Evolutionary conservation across 1,139 yeast species (phyloP).

Genomic region (Yarrowia galli): DNA sequence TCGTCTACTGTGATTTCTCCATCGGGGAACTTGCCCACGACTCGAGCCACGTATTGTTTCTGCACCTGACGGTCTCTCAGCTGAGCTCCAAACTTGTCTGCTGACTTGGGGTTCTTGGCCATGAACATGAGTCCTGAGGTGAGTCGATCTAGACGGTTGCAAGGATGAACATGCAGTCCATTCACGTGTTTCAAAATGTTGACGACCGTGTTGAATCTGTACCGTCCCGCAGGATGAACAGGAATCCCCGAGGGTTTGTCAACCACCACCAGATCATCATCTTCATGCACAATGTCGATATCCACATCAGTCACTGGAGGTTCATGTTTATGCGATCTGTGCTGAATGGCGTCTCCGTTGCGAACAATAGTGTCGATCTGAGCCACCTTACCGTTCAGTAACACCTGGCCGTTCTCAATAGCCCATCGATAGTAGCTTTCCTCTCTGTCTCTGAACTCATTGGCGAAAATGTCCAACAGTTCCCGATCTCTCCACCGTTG

Average conservation of each 20-base stretch:
- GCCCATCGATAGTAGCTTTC: conserved; percentile 68
- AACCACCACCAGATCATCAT: conserved; percentile 80
- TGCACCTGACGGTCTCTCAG: conserved; percentile 76
- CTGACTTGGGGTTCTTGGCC: conserved; percentile 82
- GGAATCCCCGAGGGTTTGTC: conserved; percentile 97
- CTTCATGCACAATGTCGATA: conserved; percentile 77
- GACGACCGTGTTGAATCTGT: conserved; percentile 85
- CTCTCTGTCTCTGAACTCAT: conserved; percentile 85
- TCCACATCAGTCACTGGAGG: conserved; percentile 82
- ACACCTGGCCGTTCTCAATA: conserved; percentile 75
- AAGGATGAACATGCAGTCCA: conserved; percentile 76
- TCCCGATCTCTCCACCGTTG: conserved; percentile 87
- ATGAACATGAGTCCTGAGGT: conserved; percentile 96
- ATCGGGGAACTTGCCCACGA: conserved; percentile 80
- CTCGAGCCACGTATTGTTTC: conserved; percentile 88
- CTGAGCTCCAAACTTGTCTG: conserved; percentile 77
- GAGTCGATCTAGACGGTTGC: conserved; percentile 87
- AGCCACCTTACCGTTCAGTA: conserved; percentile 71
- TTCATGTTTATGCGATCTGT: conserved; percentile 86
- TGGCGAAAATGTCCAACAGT: conserved; percentile 76
- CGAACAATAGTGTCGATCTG: conserved; percentile 67
- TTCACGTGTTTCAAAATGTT: conserved; percentile 75
- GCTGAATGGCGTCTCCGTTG: conserved; percentile 87
- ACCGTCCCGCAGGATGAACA: conserved; percentile 93
- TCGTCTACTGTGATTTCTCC: conserved; percentile 64